phyloP scores from a whole-genome alignment of 2,329 filamentous ascomycete species.

The Neodidymelliopsis sp. region DNA sequence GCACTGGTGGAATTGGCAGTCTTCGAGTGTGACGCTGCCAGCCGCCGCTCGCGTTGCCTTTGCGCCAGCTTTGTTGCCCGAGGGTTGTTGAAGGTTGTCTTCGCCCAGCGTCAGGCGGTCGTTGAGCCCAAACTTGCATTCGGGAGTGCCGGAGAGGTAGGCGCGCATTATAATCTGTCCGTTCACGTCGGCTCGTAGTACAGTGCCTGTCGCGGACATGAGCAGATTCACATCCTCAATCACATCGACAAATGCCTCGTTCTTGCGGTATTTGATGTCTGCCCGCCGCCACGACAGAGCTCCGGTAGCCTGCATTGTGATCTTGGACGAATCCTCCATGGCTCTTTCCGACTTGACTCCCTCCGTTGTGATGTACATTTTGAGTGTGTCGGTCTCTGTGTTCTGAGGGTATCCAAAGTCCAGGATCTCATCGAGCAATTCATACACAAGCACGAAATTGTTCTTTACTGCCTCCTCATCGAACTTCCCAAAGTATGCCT shows the following conservation, averaged over 20 bases:
- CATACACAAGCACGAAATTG: conserved; percentile 98
- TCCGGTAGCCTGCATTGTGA: conserved; percentile 98
- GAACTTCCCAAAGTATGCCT: conserved; percentile 98
- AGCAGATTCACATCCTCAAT: conserved; percentile 99
- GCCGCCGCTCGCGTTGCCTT: conserved; percentile 96
- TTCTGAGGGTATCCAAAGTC: conserved; percentile 99
- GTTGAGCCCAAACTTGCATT: conserved; percentile 99
- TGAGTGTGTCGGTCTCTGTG: conserved; percentile 96
- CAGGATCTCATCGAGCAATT: conserved; percentile 96
- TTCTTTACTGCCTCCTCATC: conserved; percentile 99
- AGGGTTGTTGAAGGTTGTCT: conserved; percentile 65
- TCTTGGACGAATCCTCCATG: conserved; percentile 93
- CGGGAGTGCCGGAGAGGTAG: conserved; percentile 93
- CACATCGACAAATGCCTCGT: conserved; percentile 98
- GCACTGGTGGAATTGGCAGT: conserved; percentile 99
- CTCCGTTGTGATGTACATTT: conserved; percentile 99
- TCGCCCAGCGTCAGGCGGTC: conserved; percentile 89
- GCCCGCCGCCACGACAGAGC: conserved; percentile 96
- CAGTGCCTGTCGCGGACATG: conserved; percentile 97
- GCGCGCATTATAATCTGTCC: conserved; percentile 99
- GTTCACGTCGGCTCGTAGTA: conserved; percentile 93
- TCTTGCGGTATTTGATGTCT: conserved; percentile 99
- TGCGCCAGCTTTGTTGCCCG: conserved; percentile 78
- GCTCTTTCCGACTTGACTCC: conserved; percentile 90
- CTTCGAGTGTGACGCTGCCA: conserved; percentile 92